Percentiles rank a stretch among this genome's conserved stretches.
These are phyloP conservation scores for Saccharomycopsis fermentans DNA, from an alignment of 805 yeast species.

Conservation along the genomic window DNA sequence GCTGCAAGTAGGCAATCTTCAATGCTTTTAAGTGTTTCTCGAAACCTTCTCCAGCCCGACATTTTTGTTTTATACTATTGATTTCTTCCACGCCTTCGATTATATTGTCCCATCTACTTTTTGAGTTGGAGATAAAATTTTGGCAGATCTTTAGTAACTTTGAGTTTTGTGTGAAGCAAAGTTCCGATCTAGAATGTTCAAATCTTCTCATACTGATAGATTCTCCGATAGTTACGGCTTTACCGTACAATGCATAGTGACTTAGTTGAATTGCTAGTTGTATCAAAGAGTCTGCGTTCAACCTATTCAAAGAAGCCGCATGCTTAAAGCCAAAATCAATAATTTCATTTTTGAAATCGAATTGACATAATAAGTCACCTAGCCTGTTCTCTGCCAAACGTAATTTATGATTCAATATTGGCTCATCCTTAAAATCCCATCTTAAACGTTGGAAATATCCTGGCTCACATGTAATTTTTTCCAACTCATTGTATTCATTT, in stretches of 20 bases:
- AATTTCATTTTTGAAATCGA: constrained; percentile 56
- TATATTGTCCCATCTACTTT: constrained; percentile 36
- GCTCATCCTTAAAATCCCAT: constrained; percentile 15
- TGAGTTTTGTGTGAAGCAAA: constrained; percentile 55
- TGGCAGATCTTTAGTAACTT: constrained; percentile 44
- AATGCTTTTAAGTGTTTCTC: constrained; percentile 64
- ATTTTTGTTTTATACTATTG: constrained; percentile 4
- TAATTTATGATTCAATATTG: constrained; percentile 24
- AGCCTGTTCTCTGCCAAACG: constrained; percentile 84
- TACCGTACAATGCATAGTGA: constrained; percentile 84
- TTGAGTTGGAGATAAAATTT: constrained; percentile 45
- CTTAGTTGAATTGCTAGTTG: constrained; percentile 88
- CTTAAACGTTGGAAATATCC: not conserved
- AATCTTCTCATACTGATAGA: constrained; percentile 75
- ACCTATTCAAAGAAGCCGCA: constrained; percentile 67
- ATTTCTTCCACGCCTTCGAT: constrained; percentile 21
- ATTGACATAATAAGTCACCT: constrained; percentile 74
- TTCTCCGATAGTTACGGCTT: constrained; percentile 80
- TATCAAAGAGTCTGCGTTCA: constrained; percentile 81
- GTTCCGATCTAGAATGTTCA: constrained; percentile 59
- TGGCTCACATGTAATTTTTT: not conserved
- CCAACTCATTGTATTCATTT: constrained; percentile 2
- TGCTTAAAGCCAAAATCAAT: constrained; percentile 64
- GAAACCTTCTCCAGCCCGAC: constrained; percentile 46
- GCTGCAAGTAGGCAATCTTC: constrained; percentile 42